phyloP scores from a whole-genome alignment of 352 stramenopile genomes.

The Phytopythium mirpurense region DNA sequence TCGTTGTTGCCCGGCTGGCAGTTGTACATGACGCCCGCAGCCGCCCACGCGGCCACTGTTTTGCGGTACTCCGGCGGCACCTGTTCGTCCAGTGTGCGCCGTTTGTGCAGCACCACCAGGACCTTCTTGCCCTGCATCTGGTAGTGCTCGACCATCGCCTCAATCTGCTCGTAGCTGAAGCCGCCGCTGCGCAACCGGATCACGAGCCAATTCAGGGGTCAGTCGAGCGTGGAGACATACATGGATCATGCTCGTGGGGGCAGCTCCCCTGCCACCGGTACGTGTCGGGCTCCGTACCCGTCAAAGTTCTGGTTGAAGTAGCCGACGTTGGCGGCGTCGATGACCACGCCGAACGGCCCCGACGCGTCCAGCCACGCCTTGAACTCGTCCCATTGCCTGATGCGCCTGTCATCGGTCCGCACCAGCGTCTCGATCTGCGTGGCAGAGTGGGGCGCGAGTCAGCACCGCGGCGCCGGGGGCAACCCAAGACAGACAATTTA shows the following conservation, averaged over 20 bases:
- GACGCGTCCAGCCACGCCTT: slow-evolving; percentile 70
- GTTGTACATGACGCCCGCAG: slow-evolving; percentile 86
- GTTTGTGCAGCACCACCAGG: slow-evolving; percentile 94
- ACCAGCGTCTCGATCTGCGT: slow-evolving; percentile 78
- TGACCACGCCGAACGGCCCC: slow-evolving; percentile 89
- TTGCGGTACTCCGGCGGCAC: slow-evolving; percentile 68
- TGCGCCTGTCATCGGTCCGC: slow-evolving; percentile 61
- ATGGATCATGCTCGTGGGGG: no score
- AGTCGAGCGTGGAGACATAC: no score
- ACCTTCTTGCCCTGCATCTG: slow-evolving; percentile 79
- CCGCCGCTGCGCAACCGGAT: slow-evolving; percentile 62
- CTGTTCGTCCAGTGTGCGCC: slow-evolving; percentile 89
- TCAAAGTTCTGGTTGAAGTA: slow-evolving; percentile 97
- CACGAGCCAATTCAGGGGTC: no score
- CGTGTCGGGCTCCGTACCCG: slow-evolving; percentile 23
- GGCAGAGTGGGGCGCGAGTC: neutral
- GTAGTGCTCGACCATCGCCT: slow-evolving; percentile 91
- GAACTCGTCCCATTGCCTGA: slow-evolving; percentile 75
- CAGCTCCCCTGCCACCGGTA: no score
- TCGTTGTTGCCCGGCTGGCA: slow-evolving; percentile 96
- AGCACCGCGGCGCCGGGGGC: neutral
- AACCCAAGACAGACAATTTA: neutral
- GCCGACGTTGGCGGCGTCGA: slow-evolving; percentile 98
- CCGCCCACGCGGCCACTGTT: slow-evolving; percentile 76
- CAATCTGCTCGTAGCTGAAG: slow-evolving; percentile 96